phyloP scores from a whole-genome alignment of 176 grass and related monocot genomes.

The Tuctoria greenei region DNA sequence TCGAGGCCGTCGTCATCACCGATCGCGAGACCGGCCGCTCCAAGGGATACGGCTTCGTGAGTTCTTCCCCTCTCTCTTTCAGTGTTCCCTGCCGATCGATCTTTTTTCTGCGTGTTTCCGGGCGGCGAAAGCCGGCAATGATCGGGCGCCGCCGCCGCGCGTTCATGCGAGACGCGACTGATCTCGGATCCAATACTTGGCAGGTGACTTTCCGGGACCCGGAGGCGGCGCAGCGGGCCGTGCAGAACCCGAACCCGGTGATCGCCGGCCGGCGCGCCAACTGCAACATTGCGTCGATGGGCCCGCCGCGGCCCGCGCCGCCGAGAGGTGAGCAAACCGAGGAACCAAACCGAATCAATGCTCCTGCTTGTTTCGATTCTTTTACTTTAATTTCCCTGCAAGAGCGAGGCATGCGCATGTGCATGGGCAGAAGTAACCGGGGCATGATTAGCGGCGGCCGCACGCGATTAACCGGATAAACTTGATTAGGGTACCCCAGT shows the following conservation, averaged over 20 bases:
- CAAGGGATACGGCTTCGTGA: slow-evolving; percentile 97
- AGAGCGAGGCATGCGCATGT: slow-evolving; percentile 31
- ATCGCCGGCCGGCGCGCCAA: slow-evolving; percentile 91
- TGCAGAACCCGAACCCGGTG: slow-evolving; percentile 80
- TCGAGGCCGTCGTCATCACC: slow-evolving; percentile 92
- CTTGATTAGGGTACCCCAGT: slow-evolving; percentile 27
- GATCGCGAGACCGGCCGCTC: slow-evolving; percentile 82
- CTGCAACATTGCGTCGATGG: slow-evolving; percentile 95
- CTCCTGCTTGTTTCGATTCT: background rate
- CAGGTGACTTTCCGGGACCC: slow-evolving; percentile 91
- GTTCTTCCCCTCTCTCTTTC: background rate
- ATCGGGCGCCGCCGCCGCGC: background rate
- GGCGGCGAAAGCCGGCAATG: background rate
- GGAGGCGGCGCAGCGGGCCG: slow-evolving; percentile 65
- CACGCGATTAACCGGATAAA: slow-evolving; percentile 39
- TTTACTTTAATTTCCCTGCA: background rate
- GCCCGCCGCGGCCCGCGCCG: slow-evolving; percentile 57
- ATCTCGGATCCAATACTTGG: background rate
- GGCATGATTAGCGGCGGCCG: slow-evolving; percentile 34
- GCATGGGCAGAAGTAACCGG: slow-evolving; percentile 44
- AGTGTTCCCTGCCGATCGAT: background rate
- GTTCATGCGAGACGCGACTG: background rate
- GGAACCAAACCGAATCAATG: slow-evolving; percentile 43
- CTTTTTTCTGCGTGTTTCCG: background rate
- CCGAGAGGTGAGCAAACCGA: slow-evolving; percentile 52